These are phyloP conservation scores for Bryopsis sp. DNA, from an alignment of 139 green algal species.

Conservation along the genomic window DNA sequence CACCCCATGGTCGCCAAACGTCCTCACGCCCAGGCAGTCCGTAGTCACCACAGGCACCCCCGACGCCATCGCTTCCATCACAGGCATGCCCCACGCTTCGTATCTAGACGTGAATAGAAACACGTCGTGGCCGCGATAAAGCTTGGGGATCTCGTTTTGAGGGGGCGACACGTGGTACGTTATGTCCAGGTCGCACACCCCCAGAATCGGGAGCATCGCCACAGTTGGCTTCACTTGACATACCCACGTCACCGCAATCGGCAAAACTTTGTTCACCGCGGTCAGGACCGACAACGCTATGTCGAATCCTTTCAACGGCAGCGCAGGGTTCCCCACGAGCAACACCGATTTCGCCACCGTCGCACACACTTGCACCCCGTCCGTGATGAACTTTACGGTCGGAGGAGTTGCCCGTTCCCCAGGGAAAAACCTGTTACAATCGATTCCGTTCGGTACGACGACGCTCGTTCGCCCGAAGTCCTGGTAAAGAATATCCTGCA, in stretches of 20 bases:
- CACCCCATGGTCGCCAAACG: constrained; percentile 37
- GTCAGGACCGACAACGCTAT: constrained; percentile 36
- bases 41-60: constrained; percentile 50
- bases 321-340: constrained; percentile 52
- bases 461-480: constrained; percentile 50
- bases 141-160: constrained; percentile 38
- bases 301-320: constrained; percentile 58
- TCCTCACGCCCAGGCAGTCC: constrained; percentile 40
- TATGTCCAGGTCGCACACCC: constrained; percentile 28
- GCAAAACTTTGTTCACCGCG: constrained; percentile 25
- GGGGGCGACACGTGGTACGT: constrained; percentile 19
- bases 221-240: constrained; percentile 38
- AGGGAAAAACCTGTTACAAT: constrained; percentile 44
- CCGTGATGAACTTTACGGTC: not conserved
- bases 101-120: constrained; percentile 58
- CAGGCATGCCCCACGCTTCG: constrained; percentile 67
- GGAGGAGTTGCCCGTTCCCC: not conserved
- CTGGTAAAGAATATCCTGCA: constrained; percentile 37
- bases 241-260: constrained; percentile 48
- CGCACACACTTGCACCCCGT: not conserved
- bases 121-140: constrained; percentile 51
- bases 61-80: constrained; percentile 61
- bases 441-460: constrained; percentile 51
- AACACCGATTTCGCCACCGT: constrained; percentile 34
- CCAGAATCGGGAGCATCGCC: constrained; percentile 25